Evolutionary conservation across 805 yeast genomes (phyloP).

Genomic region (Candida krabiensis): DNA sequence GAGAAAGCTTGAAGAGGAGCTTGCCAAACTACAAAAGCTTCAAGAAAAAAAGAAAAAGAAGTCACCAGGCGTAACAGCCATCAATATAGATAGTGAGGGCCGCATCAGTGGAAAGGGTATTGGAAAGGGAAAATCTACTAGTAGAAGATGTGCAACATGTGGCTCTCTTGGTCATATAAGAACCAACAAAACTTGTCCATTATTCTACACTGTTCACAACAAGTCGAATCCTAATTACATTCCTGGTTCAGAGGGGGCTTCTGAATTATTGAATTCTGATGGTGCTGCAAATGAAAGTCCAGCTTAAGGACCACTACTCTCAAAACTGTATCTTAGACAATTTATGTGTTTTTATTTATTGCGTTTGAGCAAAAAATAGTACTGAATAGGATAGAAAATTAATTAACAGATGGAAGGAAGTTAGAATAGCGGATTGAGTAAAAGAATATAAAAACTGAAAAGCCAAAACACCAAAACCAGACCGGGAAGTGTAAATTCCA

Average conservation of each 20-base stretch:
- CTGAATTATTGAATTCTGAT: constrained; percentile 15
- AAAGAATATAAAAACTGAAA: no score
- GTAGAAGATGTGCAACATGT: constrained; percentile 89
- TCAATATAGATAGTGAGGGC: constrained; percentile 36
- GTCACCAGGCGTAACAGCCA: constrained; percentile 31
- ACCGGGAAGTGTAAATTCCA: no score
- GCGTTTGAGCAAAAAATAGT: no score
- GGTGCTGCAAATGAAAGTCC: not conserved
- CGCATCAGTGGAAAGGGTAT: constrained; percentile 62
- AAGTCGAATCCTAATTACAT: constrained; percentile 36
- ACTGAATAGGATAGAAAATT: no score
- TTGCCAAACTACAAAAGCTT: constrained; percentile 79
- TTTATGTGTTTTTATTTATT: no score
- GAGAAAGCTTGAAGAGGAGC: constrained; percentile 75
- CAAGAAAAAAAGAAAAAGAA: constrained; percentile 49
- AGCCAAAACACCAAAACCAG: no score
- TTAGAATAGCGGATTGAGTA: no score
- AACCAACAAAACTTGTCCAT: constrained; percentile 89
- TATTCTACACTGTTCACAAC: constrained; percentile 54
- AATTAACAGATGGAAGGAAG: no score
- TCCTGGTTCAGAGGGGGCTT: constrained; percentile 32
- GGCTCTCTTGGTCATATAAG: constrained; percentile 95
- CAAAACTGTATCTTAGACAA: no score
- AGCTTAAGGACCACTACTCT: no score
- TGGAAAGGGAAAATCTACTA: constrained; percentile 70